Evolutionary conservation across 257 asterid species (phyloP).

Genomic region (Fraxinus quadrangulata): DNA sequence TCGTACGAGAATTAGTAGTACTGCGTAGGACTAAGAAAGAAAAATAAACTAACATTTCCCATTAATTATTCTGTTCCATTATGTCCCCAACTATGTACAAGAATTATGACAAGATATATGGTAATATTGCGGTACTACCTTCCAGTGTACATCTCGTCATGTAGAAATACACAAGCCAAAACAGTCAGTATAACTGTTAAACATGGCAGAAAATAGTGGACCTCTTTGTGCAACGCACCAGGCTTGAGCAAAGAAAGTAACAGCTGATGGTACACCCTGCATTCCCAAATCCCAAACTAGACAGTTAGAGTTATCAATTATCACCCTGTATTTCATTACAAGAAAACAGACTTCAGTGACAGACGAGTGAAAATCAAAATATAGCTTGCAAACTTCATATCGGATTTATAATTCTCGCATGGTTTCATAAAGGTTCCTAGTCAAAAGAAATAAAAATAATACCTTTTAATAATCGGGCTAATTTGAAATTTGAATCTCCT

Average conservation of each 20-base stretch:
- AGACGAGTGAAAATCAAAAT: background rate
- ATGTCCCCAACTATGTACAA: background rate
- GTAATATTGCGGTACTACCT: conserved; percentile 37
- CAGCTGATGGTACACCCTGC: conserved; percentile 45
- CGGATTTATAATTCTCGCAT: no score
- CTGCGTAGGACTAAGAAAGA: background rate
- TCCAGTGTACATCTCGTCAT: conserved; percentile 68
- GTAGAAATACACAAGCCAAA: conserved; percentile 49
- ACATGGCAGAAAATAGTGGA: conserved; percentile 66
- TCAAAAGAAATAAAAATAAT: background rate
- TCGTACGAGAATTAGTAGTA: background rate
- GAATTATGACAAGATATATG: background rate
- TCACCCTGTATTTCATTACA: conserved; percentile 1
- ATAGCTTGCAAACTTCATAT: no score
- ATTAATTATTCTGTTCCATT: background rate
- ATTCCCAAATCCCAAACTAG: background rate
- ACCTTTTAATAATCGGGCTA: conserved; percentile 31
- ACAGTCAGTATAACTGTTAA: conserved; percentile 56
- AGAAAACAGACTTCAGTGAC: background rate
- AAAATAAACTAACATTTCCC: no score
- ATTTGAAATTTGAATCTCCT: background rate
- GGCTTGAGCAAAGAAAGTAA: conserved; percentile 60
- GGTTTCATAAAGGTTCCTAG: no score
- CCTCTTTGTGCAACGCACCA: conserved; percentile 68
- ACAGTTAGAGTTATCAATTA: background rate